Evolutionary conservation across 768 basidiomycete species (phyloP), one percentile per base, ranked within the genome.

Genomic region (Exsudoporus frostii): DNA sequence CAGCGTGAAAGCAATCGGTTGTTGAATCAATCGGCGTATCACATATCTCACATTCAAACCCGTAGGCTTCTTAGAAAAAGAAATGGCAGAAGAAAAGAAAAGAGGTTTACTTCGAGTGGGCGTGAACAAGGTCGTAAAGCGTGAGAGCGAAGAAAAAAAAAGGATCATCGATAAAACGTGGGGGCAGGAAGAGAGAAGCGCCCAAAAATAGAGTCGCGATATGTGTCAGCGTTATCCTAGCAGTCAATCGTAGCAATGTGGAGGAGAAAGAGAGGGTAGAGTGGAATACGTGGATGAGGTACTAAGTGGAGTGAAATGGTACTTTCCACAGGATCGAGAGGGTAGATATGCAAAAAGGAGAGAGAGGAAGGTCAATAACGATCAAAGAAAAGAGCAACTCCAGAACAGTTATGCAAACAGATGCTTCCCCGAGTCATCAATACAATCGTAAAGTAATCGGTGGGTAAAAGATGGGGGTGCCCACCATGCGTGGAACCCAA

Each of bases 51-150:
- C n/a, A 9, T 29, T 56, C 47, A 41, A 15, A 32, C 45, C 54
- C 29, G 27, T 36, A 30, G 20, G 17, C 37, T 20, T 25, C 42
- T 36, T 42, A 7, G n/a, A 22, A 22, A 27, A 22, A 30, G 45
- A 24, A 37, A 5, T 2, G 29, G 10, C 29, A n/a, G 27, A n/a
- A 6, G 3, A 27, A 33, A 33, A 20, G 10, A 9, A 33, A 34
- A 48, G 17, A 39, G 25, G 22, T 30, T n/a, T 50, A 61, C 53
- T 49, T 57, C 54, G 29, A 45, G 36, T 27, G 39, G 39, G 46
- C 58, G 25, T 59, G 10, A 56, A 46, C 24, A 34, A 47, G 34
- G 39, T 59, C 58, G 45, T 59, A 40, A 60, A 27, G 19, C 13
- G 45, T 6, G 13, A 27, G 22, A 43, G 19, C 4, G 33, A 30